phyloP scores from a whole-genome alignment of 371 early-diverging fungal species.

The Dichotomocladium elegans region DNA sequence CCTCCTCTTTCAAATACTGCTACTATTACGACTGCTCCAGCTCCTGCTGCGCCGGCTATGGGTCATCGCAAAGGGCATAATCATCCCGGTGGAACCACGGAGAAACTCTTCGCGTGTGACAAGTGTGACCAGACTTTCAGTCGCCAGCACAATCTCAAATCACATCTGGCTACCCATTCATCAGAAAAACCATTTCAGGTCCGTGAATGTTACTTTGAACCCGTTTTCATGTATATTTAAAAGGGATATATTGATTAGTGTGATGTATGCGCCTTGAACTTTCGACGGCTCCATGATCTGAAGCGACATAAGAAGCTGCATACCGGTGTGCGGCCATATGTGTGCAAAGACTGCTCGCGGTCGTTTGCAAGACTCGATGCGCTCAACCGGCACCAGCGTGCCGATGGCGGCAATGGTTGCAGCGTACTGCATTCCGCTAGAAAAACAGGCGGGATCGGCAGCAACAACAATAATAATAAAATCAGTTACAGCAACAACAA shows the following conservation, averaged over 20 bases:
- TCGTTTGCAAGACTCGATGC: slow-evolving; percentile 69
- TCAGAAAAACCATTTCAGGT: slow-evolving; percentile 42
- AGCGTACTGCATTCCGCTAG: slow-evolving; percentile 3
- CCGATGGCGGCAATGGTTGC: slow-evolving; percentile 60
- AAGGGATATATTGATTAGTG: slow-evolving; percentile 16
- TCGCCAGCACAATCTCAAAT: slow-evolving; percentile 46
- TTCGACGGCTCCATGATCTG: slow-evolving; percentile 60
- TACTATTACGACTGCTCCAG: too few relatives aligned
- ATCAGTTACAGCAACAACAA: not conserved
- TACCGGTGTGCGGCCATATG: slow-evolving; percentile 59
- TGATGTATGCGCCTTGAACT: slow-evolving; percentile 33
- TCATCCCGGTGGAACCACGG: slow-evolving; percentile 3
- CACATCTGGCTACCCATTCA: slow-evolving; percentile 45
- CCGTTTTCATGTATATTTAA: slow-evolving; percentile 12
- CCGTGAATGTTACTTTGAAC: too few relatives aligned
- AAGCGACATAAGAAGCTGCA: slow-evolving; percentile 62
- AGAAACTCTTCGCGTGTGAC: slow-evolving; percentile 27
- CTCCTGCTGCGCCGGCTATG: too few relatives aligned
- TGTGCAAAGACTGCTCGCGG: slow-evolving; percentile 51
- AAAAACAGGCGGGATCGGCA: slow-evolving; percentile 1
- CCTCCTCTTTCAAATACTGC: too few relatives aligned
- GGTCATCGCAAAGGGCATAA: slow-evolving; percentile 1
- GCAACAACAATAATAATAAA: slow-evolving; percentile 3
- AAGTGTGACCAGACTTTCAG: slow-evolving; percentile 40
- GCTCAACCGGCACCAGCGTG: slow-evolving; percentile 65